Evolutionary conservation across 2,329 filamentous ascomycete species (phyloP), one percentile per base, ranked within the genome.

Genomic region (Fragosphaeria purpurea): DNA sequence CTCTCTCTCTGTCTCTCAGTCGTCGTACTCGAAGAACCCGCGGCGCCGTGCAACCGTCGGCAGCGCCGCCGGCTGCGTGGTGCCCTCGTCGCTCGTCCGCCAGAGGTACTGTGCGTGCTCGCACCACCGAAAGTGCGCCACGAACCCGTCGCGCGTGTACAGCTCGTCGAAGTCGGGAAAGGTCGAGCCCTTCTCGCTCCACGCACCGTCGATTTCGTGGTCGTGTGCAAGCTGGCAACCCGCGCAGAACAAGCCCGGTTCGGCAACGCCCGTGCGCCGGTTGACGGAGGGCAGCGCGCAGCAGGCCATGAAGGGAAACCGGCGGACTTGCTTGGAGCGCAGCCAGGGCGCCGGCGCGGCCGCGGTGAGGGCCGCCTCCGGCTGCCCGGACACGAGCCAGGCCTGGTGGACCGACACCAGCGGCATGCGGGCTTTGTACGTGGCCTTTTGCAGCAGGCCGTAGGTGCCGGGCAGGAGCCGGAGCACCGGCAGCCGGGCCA

Each of bases 121-220:
- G 58, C 63, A 67, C 60, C 59, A 63, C 55, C 55, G 55, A 57
- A 67, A 67, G 55, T 67, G 62, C 46, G 60, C 52, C 49, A 67
- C 48, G 56, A 65, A 65, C 30, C 53, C 59, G 50, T 58, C 55
- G 55, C 53, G 58, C 41, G 62, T 48, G 59, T 63, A 67, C 32
- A 63, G 22, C 22, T 22, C 22, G 22, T 22, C 55, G 55, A 53
- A 60, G 44, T 63, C 56, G 44, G 55, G 55, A 22, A 22, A 22
- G 22, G 22, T 22, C 22, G 22, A 22, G 22, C 22, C 3, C 22
- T 22, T 22, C 22, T 22, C 22, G 22, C 22, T 3, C 22, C 22
- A 22, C 22, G 22, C 22, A 56, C 50, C 55, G 48, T 60, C 52
- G 43, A 57, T 56, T 35, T 56, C 42, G 54, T 58, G 53, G 47